Evolutionary conservation across 2,329 filamentous ascomycete species (phyloP), one percentile per base, ranked within the genome.

Genomic region (Hysterium pulicare): DNA sequence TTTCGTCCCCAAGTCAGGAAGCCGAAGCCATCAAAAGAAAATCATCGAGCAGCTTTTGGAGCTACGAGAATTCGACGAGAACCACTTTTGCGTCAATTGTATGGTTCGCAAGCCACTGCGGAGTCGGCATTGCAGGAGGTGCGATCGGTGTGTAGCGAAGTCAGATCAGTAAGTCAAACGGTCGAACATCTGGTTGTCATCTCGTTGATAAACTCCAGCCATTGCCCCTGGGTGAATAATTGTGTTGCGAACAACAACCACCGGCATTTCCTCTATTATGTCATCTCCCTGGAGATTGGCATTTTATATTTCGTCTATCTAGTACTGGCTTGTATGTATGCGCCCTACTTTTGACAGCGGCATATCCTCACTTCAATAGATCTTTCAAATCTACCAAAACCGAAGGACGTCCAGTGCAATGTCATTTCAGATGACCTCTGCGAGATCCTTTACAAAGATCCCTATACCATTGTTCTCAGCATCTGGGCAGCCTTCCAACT

Each of bases 221-320:
- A 98, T 63, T 98, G 93, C 60, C 93, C 93, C 0, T 98, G 93
- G 93, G 87, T 97, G 19, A 87, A 95, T 70, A 97, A 96, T 68
- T 98, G 93, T 58, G 81, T 98, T 32, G 93, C 88, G 33, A 81
- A 93, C 50, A 97, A 97, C 71, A 98, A 97, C 65, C 87, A 97
- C 60, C 84, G 93, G 11, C 90, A 96, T 55, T 98, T 98, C 67
- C 86, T 96, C 59, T 72, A 96, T 38, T 98, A 97, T 64, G 78
- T 98, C 15, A 71, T 94, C 32, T 83, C 71, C 57, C 71, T 98
- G 48, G 86, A 89, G 41, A 50, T 86, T 13, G 89, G 89, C 22
- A 85, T 97, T 26, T 51, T 87, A 2, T 57, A 81, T 2, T 84
- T 90, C 52, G 79, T 95, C 51, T 81, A 78, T 63, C 63, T 96